phyloP scores from a whole-genome alignment of 2,329 filamentous ascomycete genomes.

The Fusarium equiseti region DNA sequence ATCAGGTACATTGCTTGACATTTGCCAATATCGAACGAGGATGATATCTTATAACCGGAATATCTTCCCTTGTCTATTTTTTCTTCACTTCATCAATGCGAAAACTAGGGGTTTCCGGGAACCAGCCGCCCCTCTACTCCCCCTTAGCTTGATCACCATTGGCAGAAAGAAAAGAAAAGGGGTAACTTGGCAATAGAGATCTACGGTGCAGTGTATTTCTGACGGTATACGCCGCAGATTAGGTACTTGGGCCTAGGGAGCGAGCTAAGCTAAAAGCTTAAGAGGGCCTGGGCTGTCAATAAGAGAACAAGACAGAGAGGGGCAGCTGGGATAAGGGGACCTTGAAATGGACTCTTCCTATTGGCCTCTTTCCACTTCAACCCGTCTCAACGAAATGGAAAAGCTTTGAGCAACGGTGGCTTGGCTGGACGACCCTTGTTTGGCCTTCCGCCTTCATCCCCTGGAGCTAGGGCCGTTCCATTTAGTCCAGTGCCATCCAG shows the following conservation, averaged over 20 bases:
- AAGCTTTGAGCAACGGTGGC: constrained; percentile 36
- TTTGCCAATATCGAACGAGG: constrained; percentile 19
- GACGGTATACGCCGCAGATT: constrained; percentile 26
- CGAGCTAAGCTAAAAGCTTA: constrained; percentile 34
- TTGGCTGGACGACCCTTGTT: constrained; percentile 6
- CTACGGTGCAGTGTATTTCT: constrained; percentile 29
- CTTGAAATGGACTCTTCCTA: neutral
- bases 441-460: constrained; percentile 14
- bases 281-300: constrained; percentile 28
- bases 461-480: constrained; percentile 29
- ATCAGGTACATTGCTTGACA: neutral
- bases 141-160: constrained; percentile 12
- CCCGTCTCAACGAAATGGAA: constrained; percentile 35
- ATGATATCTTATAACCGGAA: constrained; percentile 15
- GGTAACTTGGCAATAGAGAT: constrained; percentile 34
- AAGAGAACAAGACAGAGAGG: constrained; percentile 27
- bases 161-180: constrained; percentile 28
- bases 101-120: constrained; percentile 36
- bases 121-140: constrained; percentile 36
- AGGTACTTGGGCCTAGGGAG: constrained; percentile 18
- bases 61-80: neutral
- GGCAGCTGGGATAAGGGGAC: constrained; percentile 24
- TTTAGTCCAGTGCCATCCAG: constrained; percentile 24
- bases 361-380: constrained; percentile 2
- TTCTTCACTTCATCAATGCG: constrained; percentile 4